These are phyloP conservation scores for Colletotrichum sp. DNA, from an alignment of 2,329 filamentous ascomycete species.

Conservation along the genomic window DNA sequence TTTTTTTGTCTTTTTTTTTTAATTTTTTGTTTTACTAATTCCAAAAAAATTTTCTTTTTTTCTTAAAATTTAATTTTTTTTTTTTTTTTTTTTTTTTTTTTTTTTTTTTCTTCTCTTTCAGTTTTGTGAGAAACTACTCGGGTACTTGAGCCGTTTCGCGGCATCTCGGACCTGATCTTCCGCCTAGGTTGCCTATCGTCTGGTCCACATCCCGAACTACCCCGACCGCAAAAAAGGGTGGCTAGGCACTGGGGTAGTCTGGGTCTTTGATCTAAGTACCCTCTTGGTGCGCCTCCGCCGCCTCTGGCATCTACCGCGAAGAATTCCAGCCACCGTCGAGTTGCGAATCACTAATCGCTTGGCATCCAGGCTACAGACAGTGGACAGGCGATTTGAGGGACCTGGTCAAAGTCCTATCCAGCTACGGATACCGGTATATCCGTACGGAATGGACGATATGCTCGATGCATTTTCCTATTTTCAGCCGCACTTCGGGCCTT, in stretches of 20 bases:
- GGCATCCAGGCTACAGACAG: background rate
- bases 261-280: background rate
- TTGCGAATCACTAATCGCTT: background rate
- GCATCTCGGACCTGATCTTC: background rate
- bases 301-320: background rate
- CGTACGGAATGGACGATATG: background rate
- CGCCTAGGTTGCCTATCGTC: background rate
- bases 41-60: no score
- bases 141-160: background rate
- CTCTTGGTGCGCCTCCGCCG: background rate
- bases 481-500: background rate
- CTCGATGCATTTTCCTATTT: background rate
- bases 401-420: background rate
- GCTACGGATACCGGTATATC: background rate
- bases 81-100: no score
- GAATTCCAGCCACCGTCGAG: background rate
- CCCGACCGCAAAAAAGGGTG: background rate
- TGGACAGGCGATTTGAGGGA: background rate
- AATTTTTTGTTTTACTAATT: no score
- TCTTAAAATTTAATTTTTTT: no score
- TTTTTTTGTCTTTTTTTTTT: no score
- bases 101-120: no score
- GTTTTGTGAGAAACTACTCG: background rate
- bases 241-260: background rate
- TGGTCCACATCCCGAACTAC: background rate